Evolutionary conservation across 2,329 filamentous ascomycete species (phyloP), one percentile per base, ranked within the genome.

Genomic region (Penicillium digitatum): DNA sequence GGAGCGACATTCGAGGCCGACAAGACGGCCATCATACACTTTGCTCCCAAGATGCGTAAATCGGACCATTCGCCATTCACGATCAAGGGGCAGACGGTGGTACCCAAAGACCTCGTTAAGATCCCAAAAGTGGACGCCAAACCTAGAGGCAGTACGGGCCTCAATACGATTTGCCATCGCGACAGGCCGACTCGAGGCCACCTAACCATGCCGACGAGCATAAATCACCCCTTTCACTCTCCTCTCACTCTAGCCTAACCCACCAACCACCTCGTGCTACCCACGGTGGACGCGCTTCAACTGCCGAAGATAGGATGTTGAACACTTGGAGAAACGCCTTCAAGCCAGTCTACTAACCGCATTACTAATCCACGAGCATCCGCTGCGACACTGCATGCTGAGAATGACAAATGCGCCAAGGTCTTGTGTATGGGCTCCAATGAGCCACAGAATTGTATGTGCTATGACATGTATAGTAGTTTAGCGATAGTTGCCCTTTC

Each of bases 261-360:
- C 26, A 27, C 26, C 26, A 27, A 62, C 55, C 52, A 65, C 58
- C 66, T 67, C 47, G 59, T 69, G 62, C 53, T 49, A 61, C 38
- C 59, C 12, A 65, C 39, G 57, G 63, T 68, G 63, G 67, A 65
- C 63, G 63, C 62, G 65, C 68, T 70, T 71, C 64, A 70, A 64
- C 64, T 69, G 63, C 64, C 55, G 64, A 69, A 46, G 52, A 69
- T 69, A 69, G 67, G 65, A 71, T 66, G 59, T 66, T 69, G 60
- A 70, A 70, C 60, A 69, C 66, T 70, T 71, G 58, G 49, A 68
- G 66, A 69, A 71, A 62, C 59, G 59, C 60, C 66, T 71, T 69
- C 60, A 69, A 70, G 66, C 61, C 14, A 34, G 31, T 14, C 31
- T 32, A 16, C 31, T 27, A 27, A 27, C 26, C 26, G 26, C 3